Evolutionary conservation across 75 land plant species (phyloP).

Genomic region (Cupressus sempervirens): DNA sequence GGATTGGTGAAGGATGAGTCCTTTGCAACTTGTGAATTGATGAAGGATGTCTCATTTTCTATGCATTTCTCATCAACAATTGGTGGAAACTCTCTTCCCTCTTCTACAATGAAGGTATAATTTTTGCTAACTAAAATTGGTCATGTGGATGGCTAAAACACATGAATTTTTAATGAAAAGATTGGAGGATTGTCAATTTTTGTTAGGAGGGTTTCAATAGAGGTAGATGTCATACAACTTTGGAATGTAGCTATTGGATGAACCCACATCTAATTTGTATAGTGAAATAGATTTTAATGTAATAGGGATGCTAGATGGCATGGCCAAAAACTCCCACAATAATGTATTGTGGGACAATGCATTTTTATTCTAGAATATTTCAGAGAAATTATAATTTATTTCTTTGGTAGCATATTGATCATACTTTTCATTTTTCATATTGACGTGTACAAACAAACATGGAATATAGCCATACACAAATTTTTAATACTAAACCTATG

Average conservation of each 20-base stretch:
- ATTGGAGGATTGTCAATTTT: constrained; percentile 75
- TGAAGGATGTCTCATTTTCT: too few relatives aligned
- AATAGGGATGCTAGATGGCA: constrained; percentile 38
- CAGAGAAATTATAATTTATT: not conserved
- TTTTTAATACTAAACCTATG: too few relatives aligned
- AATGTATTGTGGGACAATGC: too few relatives aligned
- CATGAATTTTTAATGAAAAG: constrained; percentile 58
- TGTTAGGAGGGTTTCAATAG: constrained; percentile 77
- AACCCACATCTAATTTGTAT: constrained; percentile 92
- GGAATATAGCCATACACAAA: too few relatives aligned
- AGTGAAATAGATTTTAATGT: constrained; percentile 68
- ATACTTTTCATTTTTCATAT: too few relatives aligned
- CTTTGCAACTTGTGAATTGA: too few relatives aligned
- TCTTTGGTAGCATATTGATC: not conserved
- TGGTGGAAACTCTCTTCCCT: too few relatives aligned
- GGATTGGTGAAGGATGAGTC: too few relatives aligned
- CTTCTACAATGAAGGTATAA: too few relatives aligned
- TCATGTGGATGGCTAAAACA: constrained; percentile 51
- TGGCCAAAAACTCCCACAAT: constrained; percentile 39
- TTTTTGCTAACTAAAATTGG: constrained; percentile 68
- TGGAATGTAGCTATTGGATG: constrained; percentile 67
- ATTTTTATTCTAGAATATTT: too few relatives aligned
- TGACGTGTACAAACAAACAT: too few relatives aligned
- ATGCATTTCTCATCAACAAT: too few relatives aligned
- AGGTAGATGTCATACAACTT: constrained; percentile 76